Evolutionary conservation across 2,329 filamentous ascomycete species (phyloP).

Genomic region (Sporothrix phasma): DNA sequence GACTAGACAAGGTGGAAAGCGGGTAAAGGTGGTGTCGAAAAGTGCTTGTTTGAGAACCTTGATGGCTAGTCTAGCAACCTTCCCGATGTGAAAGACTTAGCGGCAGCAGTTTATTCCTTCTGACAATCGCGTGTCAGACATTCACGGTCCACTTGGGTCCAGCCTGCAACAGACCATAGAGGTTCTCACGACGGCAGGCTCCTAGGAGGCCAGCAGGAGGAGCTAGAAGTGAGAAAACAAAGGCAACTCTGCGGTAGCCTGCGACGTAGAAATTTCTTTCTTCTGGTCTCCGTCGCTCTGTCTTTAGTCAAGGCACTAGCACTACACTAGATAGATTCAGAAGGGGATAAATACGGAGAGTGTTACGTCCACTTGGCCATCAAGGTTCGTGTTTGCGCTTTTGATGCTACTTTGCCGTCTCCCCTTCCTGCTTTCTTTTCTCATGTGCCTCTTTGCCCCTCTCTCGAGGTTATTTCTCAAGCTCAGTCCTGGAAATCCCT

Average conservation of each 20-base stretch:
- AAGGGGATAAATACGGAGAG: background rate
- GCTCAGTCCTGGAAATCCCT: no score
- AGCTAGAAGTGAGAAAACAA: background rate
- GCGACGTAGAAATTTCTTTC: background rate
- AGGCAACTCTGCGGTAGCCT: background rate
- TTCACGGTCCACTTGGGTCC: background rate
- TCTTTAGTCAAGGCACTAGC: background rate
- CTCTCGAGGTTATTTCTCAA: background rate
- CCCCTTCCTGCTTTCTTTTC: background rate
- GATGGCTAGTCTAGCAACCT: conserved; percentile 1
- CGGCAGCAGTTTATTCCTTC: background rate
- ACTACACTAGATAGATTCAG: background rate
- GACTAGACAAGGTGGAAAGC: background rate
- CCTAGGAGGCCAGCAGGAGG: background rate
- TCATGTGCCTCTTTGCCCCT: background rate
- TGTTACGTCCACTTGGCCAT: background rate
- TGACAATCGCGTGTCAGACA: conserved; percentile 11
- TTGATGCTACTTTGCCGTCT: background rate
- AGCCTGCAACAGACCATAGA: conserved; percentile 2
- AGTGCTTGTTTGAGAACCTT: conserved; percentile 5
- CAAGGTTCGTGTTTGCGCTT: background rate
- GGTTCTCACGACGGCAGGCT: conserved; percentile 9
- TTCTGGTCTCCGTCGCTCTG: background rate
- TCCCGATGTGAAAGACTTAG: background rate
- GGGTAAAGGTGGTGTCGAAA: background rate